Conservation (phyloP, 805 yeast species). For the Zygotorulaspora sp. region DNA sequence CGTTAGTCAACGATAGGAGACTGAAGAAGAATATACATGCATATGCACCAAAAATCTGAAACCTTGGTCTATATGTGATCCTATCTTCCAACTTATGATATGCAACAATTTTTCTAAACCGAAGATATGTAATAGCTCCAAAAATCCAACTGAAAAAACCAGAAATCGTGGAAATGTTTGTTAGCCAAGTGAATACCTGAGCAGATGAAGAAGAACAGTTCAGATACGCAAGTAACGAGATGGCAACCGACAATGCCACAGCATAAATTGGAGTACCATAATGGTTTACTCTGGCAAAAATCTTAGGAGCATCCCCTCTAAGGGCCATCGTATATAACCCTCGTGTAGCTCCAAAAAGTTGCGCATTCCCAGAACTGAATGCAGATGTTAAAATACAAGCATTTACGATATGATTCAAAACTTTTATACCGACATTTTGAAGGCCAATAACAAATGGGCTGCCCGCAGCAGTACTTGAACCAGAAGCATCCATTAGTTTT, state of each 20-base stretch:
- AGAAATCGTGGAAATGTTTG: conserved; percentile 55
- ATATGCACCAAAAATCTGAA: conserved; percentile 54
- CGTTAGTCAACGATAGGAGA: conserved; percentile 53
- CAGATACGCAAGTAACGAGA: conserved; percentile 45
- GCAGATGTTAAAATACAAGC: conserved; percentile 48
- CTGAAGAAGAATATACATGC: conserved; percentile 44
- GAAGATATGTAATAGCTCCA: conserved; percentile 44
- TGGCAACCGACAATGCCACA: conserved; percentile 8
- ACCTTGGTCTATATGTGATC: conserved; percentile 48
- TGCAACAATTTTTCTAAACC: conserved; percentile 55
- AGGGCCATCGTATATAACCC: conserved; percentile 40
- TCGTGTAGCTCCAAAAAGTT: conserved; percentile 48
- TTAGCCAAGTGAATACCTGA: conserved; percentile 55
- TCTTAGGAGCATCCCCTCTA: conserved; percentile 46
- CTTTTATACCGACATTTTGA: conserved; percentile 45
- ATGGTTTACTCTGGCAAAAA: conserved; percentile 43
- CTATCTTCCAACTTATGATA: conserved; percentile 48
- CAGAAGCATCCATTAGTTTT: conserved; percentile 35
- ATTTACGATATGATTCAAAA: conserved; percentile 45
- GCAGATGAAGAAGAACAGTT: conserved; percentile 46
- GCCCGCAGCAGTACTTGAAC: conserved; percentile 39
- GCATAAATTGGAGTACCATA: conserved; percentile 49
- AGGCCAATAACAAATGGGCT: conserved; percentile 50
- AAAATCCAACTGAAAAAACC: conserved; percentile 56
- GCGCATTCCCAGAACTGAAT: conserved; percentile 37